Evolutionary conservation across 2,329 filamentous ascomycete species (phyloP), one percentile per base, ranked within the genome.

Genomic region (Claviceps sp.): DNA sequence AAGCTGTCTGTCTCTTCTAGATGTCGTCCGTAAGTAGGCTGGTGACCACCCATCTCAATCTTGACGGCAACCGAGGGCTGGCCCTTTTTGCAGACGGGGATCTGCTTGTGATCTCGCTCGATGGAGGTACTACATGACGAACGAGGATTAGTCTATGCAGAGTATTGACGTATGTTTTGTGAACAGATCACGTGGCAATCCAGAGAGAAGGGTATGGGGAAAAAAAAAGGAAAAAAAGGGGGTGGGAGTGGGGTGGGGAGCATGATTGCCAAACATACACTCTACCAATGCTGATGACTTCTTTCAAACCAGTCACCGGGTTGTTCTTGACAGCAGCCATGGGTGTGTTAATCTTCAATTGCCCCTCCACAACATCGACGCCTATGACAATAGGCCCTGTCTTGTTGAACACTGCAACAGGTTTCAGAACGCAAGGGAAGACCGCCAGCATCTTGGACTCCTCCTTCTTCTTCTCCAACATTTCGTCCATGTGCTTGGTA

Each of bases 321-420:
- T 95, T 94, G 55, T 77, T 81, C 72, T 87, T 94, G 56, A 98
- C 82, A 3, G 84, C 89, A 1, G 89, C 86, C 59, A 98, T 85
- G 6, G 93, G 93, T 5, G 94, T 96, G 68, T 91, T 87, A 61
- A 95, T 74, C 62, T 82, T 82, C 50, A 98, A 77, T 60, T 82
- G 85, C 34, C 94, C 93, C 56, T 97, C 93, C n/a, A 87, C 71
- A 38, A 97, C 91, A 70, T 98, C 94, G 37, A 97, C 86, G 73
- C 93, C 93, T 48, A 98, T 75, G 54, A 98, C 88, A 60, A 98
- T 97, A 40, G 93, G 93, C 59, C 83, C 81, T 50, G 90, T 95
- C 80, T 98, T 98, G 79, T 97, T 97, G 81, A 98, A 98, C 30
- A 98, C 87, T 16, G 89, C 89, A 41, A 98, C 87, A 0, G 91